Conservation (phyloP, 345 rosid species). For the Hibiscus tridactylites region DNA sequence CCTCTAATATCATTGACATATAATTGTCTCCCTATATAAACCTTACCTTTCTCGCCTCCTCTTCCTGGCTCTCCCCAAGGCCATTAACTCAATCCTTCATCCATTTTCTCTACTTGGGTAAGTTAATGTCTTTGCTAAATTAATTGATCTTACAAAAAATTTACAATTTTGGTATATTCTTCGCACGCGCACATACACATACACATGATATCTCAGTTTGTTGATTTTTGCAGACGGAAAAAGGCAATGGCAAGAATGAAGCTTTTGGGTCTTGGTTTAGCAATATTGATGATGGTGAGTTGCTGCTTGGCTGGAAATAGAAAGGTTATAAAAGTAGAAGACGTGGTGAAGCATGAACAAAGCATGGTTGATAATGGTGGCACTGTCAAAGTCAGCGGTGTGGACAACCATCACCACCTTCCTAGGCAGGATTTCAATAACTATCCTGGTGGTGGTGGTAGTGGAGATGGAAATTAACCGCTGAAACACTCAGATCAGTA, state of each 20-base stretch:
- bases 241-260: slow-evolving; percentile 2
- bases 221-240: not conserved
- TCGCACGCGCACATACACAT: no score
- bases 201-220: not conserved
- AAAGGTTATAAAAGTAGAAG: not conserved
- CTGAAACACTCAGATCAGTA: not conserved
- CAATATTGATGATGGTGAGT: slow-evolving; percentile 9
- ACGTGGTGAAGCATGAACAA: not conserved
- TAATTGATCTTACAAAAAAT: no score
- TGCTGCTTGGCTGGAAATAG: slow-evolving; percentile 8
- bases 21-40: not conserved
- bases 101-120: not conserved
- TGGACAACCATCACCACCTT: slow-evolving; percentile 43
- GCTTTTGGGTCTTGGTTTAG: slow-evolving; percentile 7
- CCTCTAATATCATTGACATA: not conserved
- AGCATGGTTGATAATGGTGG: not conserved
- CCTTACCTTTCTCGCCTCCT: not conserved
- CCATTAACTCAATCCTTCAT: not conserved
- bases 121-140: not conserved
- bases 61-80: not conserved
- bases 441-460: slow-evolving; percentile 24
- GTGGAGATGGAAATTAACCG: slow-evolving; percentile 21
- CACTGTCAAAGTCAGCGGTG: slow-evolving; percentile 1
- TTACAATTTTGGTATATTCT: no score
- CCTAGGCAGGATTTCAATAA: slow-evolving; percentile 42